phyloP scores from a whole-genome alignment of 78 protist genomes.

The Dictyostelium brefeldianum region DNA sequence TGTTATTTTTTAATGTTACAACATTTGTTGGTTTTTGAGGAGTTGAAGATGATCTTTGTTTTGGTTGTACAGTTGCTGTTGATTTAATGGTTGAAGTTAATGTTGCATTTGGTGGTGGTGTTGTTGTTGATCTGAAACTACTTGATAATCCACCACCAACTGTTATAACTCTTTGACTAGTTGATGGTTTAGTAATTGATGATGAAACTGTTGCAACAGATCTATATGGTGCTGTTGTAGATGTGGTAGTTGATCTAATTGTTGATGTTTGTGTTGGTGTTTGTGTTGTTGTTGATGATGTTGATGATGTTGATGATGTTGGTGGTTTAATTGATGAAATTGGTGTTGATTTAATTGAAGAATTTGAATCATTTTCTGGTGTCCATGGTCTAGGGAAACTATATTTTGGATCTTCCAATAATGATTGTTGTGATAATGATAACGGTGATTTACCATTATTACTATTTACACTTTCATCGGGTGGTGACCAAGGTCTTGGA shows the following conservation, averaged over 20 bases:
- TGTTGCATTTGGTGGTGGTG: background rate
- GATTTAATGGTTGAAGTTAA: background rate
- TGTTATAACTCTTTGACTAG: background rate
- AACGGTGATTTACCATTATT: background rate
- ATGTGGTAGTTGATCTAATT: background rate
- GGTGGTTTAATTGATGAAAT: background rate
- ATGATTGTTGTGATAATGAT: background rate
- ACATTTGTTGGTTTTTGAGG: background rate
- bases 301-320: slow-evolving; percentile 1
- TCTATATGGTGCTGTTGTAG: background rate
- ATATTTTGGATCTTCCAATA: slow-evolving; percentile 42
- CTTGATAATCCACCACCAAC: too few relatives aligned
- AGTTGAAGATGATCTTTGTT: background rate
- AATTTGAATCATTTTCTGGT: slow-evolving; percentile 46
- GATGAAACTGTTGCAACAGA: background rate
- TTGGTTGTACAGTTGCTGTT: slow-evolving; percentile 1
- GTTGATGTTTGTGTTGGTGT: background rate
- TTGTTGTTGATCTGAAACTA: background rate
- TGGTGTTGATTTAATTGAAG: background rate
- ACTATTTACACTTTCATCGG: background rate
- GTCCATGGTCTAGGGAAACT: slow-evolving; percentile 73
- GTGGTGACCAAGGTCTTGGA: slow-evolving; percentile 61
- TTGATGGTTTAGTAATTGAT: slow-evolving; percentile 1
- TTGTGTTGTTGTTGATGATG: background rate
- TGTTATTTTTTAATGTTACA: background rate